Percentiles rank a stretch among this genome's conserved stretches.
phyloP scores from a whole-genome alignment of 1,284 basidiomycete species.

The Sporisorium scitamineum region DNA sequence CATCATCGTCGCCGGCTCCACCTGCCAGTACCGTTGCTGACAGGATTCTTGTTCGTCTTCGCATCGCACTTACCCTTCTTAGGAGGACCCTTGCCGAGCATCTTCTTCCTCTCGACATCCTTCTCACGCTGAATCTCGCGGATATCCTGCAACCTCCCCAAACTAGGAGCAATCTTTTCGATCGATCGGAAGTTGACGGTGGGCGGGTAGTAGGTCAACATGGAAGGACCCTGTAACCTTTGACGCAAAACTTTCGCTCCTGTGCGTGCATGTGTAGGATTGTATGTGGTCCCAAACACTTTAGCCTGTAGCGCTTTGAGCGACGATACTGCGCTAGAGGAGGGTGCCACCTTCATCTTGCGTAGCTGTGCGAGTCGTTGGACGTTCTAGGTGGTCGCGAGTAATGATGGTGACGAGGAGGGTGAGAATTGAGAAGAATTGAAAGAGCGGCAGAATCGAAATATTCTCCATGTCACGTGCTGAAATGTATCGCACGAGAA shows the following conservation, averaged over 20 bases:
- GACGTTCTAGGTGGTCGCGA: not conserved
- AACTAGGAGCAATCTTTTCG: constrained; percentile 23
- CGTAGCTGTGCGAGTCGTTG: not conserved
- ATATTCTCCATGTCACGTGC: constrained; percentile 17
- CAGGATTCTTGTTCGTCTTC: too few relatives aligned
- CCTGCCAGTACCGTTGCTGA: not conserved
- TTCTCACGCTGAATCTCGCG: constrained; percentile 56
- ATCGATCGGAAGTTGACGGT: constrained; percentile 55
- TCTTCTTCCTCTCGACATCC: constrained; percentile 64
- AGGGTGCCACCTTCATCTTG: constrained; percentile 46
- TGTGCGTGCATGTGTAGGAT: constrained; percentile 56
- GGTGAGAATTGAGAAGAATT: constrained; percentile 1
- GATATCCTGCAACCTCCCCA: constrained; percentile 43
- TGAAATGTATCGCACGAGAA: constrained; percentile 11
- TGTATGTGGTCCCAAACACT: constrained; percentile 57
- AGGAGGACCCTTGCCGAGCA: constrained; percentile 66
- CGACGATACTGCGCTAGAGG: constrained; percentile 43
- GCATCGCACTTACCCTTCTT: constrained; percentile 70
- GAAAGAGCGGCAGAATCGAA: not conserved
- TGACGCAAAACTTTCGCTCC: constrained; percentile 62
- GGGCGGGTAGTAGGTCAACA: constrained; percentile 66
- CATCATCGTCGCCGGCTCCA: not conserved
- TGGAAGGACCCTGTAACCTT: constrained; percentile 60
- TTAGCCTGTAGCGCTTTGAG: constrained; percentile 57
- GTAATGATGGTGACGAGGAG: not conserved